Evolutionary conservation across 108 stramenopile genomes (phyloP).

Genomic region (Mayamaea pseudoterrestris): DNA sequence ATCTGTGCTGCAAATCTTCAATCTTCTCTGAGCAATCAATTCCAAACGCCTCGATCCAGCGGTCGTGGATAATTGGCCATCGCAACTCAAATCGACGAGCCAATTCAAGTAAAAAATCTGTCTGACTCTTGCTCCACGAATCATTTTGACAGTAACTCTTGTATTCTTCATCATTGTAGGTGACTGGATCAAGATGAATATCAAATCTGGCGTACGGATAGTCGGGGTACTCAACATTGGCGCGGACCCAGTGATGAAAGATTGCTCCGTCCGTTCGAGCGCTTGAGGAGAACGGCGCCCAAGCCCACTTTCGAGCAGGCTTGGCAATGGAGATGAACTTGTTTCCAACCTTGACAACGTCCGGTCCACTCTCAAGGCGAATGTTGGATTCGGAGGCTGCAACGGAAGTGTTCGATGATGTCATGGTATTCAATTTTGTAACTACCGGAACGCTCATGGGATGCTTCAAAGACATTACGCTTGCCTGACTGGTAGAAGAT

Average conservation of each 20-base stretch:
- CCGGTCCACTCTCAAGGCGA: no score
- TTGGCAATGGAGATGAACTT: slow-evolving; percentile 36
- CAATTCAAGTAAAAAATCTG: slow-evolving; percentile 80
- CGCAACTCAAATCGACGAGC: slow-evolving; percentile 72
- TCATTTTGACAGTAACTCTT: slow-evolving; percentile 26
- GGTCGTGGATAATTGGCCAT: slow-evolving; percentile 88
- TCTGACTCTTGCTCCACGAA: slow-evolving; percentile 81
- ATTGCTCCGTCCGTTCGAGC: slow-evolving; percentile 47
- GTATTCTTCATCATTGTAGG: slow-evolving; percentile 77
- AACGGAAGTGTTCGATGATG: background rate
- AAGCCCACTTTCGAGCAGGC: slow-evolving; percentile 57
- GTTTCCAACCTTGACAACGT: slow-evolving; percentile 54
- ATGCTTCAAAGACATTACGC: slow-evolving; percentile 1
- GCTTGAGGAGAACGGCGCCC: slow-evolving; percentile 74
- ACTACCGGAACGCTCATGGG: slow-evolving; percentile 38
- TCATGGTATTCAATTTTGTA: slow-evolving; percentile 25
- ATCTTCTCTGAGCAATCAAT: slow-evolving; percentile 13
- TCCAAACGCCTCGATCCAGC: slow-evolving; percentile 34
- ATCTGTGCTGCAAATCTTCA: slow-evolving; percentile 86
- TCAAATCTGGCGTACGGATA: slow-evolving; percentile 93
- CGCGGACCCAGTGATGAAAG: slow-evolving; percentile 72
- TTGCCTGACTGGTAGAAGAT: slow-evolving; percentile 14
- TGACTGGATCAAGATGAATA: slow-evolving; percentile 64
- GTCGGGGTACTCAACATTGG: slow-evolving; percentile 78
- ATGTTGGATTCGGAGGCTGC: slow-evolving; percentile 7